phyloP scores from a whole-genome alignment of 75 land plant genomes.

The Sequoia sempervirens region DNA sequence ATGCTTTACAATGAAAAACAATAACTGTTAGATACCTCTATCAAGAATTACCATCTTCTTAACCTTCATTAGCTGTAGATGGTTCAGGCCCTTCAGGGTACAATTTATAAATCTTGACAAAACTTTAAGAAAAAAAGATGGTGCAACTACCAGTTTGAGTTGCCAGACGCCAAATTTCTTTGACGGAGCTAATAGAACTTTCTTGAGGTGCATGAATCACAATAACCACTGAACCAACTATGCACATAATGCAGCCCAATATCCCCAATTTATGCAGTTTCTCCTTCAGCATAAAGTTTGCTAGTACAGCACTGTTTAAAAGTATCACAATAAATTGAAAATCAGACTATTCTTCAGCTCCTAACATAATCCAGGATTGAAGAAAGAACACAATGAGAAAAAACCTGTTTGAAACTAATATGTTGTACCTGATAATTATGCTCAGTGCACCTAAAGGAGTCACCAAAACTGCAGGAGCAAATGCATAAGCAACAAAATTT shows the following conservation, averaged over 20 bases:
- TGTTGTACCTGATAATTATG: conserved; percentile 82
- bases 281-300: conserved; percentile 77
- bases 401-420: not conserved
- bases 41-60: not conserved
- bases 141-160: conserved; percentile 57
- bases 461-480: conserved; percentile 94
- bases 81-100: not conserved
- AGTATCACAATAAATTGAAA: not conserved
- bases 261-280: conserved; percentile 64
- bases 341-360: not conserved
- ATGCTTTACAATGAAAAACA: conserved; percentile 39
- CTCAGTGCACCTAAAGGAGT: conserved; percentile 94
- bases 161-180: conserved; percentile 67
- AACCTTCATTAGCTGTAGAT: not conserved
- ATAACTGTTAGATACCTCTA: conserved; percentile 11
- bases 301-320: conserved; percentile 69
- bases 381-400: not conserved
- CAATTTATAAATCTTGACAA: not conserved
- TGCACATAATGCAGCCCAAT: conserved; percentile 77
- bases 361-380: not conserved
- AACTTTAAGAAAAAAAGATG: not conserved
- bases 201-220: conserved; percentile 83
- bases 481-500: conserved; percentile 94
- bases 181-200: conserved; percentile 63
- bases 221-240: conserved; percentile 66